Evolutionary conservation across 2,329 filamentous ascomycete species (phyloP), one percentile per base, ranked within the genome.

Genomic region (Balansia obtecta): DNA sequence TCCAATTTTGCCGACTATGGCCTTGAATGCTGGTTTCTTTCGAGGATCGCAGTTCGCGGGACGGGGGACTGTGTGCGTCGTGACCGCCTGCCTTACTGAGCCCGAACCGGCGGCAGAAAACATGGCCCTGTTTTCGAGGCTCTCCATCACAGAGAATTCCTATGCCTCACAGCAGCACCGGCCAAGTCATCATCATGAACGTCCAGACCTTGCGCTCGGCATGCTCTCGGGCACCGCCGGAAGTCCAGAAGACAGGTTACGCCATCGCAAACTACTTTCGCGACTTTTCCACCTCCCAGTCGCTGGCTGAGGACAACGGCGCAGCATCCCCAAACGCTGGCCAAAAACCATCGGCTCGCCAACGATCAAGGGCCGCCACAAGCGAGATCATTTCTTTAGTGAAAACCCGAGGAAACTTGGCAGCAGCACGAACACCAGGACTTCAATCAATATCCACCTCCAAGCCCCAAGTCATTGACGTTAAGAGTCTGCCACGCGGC

Each of bases 191-290:
- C 56, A 63, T 53, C 53, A 70, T 70, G 67, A 64, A 66, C 50
- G 61, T 63, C 40, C 65, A 67, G 56, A 61, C 62, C 40, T 60
- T 71, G 49, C 67, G 67, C 58, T 68, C 67, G 56, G 61, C 62
- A 46, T 65, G 62, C 55, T 57, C 57, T 53, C 65, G 65, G 48
- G 60, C 65, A 54, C 61, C 62, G 57, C 63, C 63, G 32, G 64
- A 68, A 55, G 54, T 65, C 42, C 55, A 61, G 50, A 61, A 61
- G 56, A 60, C 56, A 50, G 62, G 60, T 9, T 52, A 62, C 32
- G 58, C 63, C 37, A 52, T 68, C 43, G 61, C 53, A 56, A 62
- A 52, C 40, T 68, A 51, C 33, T 46, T 53, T 32, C 45, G 52
- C 33, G 42, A 62, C 55, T 60, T 66, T 50, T 70, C 69, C 45